Evolutionary conservation across 495 filamentous ascomycete genomes (phyloP).

Genomic region (Parmelia sp.): DNA sequence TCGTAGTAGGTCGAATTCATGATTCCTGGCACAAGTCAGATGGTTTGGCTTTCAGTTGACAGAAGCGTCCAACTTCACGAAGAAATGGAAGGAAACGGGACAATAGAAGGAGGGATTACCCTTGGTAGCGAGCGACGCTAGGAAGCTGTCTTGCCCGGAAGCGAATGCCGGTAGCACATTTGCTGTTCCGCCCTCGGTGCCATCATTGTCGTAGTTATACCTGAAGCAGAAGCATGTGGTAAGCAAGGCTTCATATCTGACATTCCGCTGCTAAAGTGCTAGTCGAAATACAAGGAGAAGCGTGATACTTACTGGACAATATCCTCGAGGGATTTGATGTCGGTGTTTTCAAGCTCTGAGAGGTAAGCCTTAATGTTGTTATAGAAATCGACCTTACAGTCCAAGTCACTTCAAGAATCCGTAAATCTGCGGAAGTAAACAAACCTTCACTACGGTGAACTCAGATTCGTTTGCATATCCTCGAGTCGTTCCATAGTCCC

Average conservation of each 20-base stretch:
- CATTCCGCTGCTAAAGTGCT: neutral
- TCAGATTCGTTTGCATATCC: constrained; percentile 64
- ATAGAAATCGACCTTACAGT: constrained; percentile 58
- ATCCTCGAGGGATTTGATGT: constrained; percentile 58
- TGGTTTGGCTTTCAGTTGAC: neutral
- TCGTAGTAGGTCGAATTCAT: constrained; percentile 61
- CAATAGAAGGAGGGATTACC: constrained; percentile 20
- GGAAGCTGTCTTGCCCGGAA: constrained; percentile 64
- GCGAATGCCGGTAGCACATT: constrained; percentile 58
- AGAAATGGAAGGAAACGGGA: neutral
- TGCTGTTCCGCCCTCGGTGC: constrained; percentile 63
- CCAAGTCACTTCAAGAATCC: neutral
- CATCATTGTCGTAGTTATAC: constrained; percentile 60
- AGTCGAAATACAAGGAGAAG: neutral
- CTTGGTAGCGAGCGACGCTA: constrained; percentile 51
- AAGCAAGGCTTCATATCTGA: neutral
- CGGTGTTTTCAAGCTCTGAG: constrained; percentile 56
- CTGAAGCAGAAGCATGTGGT: neutral
- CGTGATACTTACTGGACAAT: constrained; percentile 41
- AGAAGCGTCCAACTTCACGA: neutral
- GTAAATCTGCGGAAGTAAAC: too few species aligned
- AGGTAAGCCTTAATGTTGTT: constrained; percentile 65
- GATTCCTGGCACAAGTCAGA: constrained; percentile 28
- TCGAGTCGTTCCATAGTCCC: constrained; percentile 54
- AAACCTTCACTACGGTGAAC: constrained; percentile 57